These are phyloP conservation scores for Metschnikowia shivogae DNA, from an alignment of 805 yeast genomes.

Conservation along the genomic window DNA sequence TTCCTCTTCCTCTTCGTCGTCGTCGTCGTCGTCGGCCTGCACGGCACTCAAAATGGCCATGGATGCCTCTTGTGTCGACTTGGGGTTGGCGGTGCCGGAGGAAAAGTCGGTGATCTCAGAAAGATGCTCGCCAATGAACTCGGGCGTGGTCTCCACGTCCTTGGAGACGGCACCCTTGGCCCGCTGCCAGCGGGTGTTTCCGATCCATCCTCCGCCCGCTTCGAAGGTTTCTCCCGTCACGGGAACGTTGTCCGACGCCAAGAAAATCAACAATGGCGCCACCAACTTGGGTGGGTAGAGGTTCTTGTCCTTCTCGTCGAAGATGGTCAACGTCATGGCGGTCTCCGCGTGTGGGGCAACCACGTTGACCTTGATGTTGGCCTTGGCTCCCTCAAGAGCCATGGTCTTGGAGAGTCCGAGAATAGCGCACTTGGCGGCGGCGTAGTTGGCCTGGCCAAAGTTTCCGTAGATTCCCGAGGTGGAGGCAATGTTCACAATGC, in stretches of 20 bases:
- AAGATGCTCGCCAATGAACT: constrained; percentile 68
- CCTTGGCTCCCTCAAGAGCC: constrained; percentile 85
- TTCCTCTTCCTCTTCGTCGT: constrained; percentile 26
- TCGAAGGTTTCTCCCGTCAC: constrained; percentile 82
- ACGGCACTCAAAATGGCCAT: constrained; percentile 71
- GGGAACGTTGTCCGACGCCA: constrained; percentile 69
- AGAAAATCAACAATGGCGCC: constrained; percentile 80
- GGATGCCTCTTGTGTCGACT: constrained; percentile 69
- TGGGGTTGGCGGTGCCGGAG: constrained; percentile 49
- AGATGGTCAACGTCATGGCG: constrained; percentile 89
- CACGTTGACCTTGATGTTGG: constrained; percentile 69
- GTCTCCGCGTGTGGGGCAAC: constrained; percentile 99
- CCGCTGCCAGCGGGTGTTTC: constrained; percentile 92
- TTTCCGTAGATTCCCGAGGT: constrained; percentile 97
- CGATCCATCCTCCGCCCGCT: constrained; percentile 96
- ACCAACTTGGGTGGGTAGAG: constrained; percentile 83
- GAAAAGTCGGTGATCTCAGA: constrained; percentile 60
- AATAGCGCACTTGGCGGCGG: constrained; percentile 89
- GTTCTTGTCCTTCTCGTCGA: constrained; percentile 74
- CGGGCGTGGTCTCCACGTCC: constrained; percentile 54
- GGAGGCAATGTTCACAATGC: constrained; percentile 83
- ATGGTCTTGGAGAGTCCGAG: constrained; percentile 80
- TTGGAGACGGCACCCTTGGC: constrained; percentile 76
- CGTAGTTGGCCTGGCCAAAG: constrained; percentile 95
- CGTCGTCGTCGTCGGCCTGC: constrained; percentile 43